Evolutionary conservation across 2,329 filamentous ascomycete genomes (phyloP).

Genomic region (Aphanocladium album): DNA sequence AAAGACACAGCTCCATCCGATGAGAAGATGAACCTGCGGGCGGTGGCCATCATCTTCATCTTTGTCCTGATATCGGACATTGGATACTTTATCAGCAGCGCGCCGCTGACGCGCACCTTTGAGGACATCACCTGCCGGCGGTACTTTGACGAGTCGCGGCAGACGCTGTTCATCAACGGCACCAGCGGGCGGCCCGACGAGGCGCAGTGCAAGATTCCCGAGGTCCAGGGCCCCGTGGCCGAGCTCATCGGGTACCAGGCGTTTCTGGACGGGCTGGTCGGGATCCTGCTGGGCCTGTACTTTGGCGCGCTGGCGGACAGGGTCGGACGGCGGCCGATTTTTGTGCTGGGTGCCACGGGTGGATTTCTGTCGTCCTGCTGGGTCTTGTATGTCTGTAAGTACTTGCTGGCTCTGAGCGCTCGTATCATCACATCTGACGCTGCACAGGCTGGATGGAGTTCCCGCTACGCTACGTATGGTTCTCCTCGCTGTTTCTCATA

Average conservation of each 20-base stretch:
- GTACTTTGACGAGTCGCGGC: neutral
- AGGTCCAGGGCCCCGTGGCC: conserved; percentile 7
- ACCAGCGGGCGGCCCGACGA: neutral
- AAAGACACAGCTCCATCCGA: neutral
- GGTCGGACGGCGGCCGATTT: conserved; percentile 4
- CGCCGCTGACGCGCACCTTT: conserved; percentile 4
- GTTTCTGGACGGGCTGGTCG: conserved; percentile 4
- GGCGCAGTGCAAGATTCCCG: conserved; percentile 8
- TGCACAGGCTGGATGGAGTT: conserved; percentile 4
- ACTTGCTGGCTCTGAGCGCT: too few species aligned
- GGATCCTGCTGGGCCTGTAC: conserved; percentile 5
- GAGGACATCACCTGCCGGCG: conserved; percentile 6
- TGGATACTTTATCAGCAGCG: conserved; percentile 4
- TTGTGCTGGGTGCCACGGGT: neutral
- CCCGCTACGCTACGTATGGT: conserved; percentile 3
- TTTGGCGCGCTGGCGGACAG: conserved; percentile 9
- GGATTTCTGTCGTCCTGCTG: neutral
- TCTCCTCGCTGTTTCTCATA: conserved; percentile 7
- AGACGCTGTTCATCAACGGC: neutral
- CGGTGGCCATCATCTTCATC: neutral
- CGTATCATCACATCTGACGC: neutral
- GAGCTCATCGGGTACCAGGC: conserved; percentile 8
- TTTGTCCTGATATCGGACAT: neutral
- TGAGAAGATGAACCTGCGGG: neutral
- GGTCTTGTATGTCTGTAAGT: conserved; percentile 7